These are phyloP conservation scores for Phytophthora kernoviae DNA, from an alignment of 352 stramenopile species.

Conservation along the genomic window DNA sequence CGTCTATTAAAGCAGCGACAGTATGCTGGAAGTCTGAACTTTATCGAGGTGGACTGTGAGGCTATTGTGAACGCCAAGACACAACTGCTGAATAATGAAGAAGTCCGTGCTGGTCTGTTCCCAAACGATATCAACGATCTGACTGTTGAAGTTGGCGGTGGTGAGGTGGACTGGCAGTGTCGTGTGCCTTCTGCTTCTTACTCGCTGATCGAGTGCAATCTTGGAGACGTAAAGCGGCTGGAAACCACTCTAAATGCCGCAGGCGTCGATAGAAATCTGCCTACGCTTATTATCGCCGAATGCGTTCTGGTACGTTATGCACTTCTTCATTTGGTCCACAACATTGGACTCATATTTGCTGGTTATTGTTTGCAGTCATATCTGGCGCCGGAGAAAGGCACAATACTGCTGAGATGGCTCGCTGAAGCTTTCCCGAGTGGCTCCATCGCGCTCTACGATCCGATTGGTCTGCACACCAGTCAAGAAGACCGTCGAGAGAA, in stretches of 20 bases:
- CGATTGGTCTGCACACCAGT: conserved; percentile 42
- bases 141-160: conserved; percentile 3
- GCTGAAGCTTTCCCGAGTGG: conserved; percentile 37
- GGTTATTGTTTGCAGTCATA: conserved; percentile 51
- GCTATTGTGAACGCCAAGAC: conserved; percentile 58
- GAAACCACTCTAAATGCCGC: conserved; percentile 28
- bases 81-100: conserved; percentile 38
- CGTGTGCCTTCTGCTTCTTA: conserved; percentile 39
- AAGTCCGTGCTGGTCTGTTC: conserved; percentile 30
- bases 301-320: conserved; percentile 67
- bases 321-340: background rate
- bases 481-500: conserved; percentile 5
- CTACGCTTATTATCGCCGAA: conserved; percentile 69
- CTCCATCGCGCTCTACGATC: conserved; percentile 68
- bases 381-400: conserved; percentile 54
- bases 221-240: conserved; percentile 52
- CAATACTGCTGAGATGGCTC: conserved; percentile 52
- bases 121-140: conserved; percentile 21
- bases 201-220: conserved; percentile 53
- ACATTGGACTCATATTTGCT: conserved; percentile 3
- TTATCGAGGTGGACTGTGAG: conserved; percentile 70
- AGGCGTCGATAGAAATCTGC: conserved; percentile 38
- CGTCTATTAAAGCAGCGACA: conserved; percentile 42
- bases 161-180: conserved; percentile 33
- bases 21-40: conserved; percentile 29